These are phyloP conservation scores for Phytophthora syringae DNA, from an alignment of 352 stramenopile genomes.

Conservation along the genomic window DNA sequence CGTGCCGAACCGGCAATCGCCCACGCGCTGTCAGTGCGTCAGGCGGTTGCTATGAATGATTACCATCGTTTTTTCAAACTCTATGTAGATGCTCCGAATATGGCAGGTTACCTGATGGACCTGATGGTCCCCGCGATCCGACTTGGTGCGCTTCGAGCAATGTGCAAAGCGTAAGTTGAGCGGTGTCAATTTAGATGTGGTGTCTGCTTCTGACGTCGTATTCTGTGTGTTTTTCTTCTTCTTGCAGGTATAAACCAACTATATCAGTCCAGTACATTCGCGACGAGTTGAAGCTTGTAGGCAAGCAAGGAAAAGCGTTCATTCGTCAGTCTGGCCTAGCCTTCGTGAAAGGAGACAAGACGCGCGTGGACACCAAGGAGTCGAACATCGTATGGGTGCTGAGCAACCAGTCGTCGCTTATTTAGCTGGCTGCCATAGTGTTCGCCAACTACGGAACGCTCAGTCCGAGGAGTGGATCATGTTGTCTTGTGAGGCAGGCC, in stretches of 20 bases:
- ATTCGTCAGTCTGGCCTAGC: constrained; percentile 76
- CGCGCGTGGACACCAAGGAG: constrained; percentile 78
- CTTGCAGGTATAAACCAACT: constrained; percentile 72
- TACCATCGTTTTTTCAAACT: constrained; percentile 92
- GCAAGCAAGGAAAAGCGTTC: constrained; percentile 74
- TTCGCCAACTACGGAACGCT: not conserved
- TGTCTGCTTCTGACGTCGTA: constrained; percentile 25
- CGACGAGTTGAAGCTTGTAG: constrained; percentile 76
- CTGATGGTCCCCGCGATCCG: constrained; percentile 84
- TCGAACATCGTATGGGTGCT: constrained; percentile 88
- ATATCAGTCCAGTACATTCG: constrained; percentile 78
- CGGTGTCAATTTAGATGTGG: not conserved
- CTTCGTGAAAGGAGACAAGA: constrained; percentile 69
- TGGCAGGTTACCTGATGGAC: constrained; percentile 92
- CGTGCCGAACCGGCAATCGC: constrained; percentile 59
- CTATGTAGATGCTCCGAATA: constrained; percentile 87
- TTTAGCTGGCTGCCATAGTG: constrained; percentile 46
- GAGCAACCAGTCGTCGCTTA: constrained; percentile 83
- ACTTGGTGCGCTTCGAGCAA: constrained; percentile 79
- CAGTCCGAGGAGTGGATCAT: not conserved
- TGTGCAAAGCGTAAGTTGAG: constrained; percentile 89
- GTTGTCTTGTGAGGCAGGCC: not conserved
- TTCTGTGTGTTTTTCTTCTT: constrained; percentile 3
- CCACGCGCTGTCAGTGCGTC: constrained; percentile 81
- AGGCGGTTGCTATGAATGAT: constrained; percentile 85